A percentile compares a stretch with the other conserved stretches of the same genome.
phyloP scores from a whole-genome alignment of 345 rosid species.

The Cardamine occulta region DNA sequence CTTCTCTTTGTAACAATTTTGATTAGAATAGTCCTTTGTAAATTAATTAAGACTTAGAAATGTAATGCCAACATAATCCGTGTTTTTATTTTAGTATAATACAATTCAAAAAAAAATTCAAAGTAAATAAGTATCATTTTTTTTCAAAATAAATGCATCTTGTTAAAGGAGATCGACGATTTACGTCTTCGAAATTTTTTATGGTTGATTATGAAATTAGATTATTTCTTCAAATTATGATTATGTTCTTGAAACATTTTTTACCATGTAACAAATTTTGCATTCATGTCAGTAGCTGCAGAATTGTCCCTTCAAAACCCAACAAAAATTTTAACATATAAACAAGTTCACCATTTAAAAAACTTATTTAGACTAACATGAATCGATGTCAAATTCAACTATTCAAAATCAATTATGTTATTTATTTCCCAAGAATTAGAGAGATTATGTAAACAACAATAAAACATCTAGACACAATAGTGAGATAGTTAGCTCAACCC shows the following conservation, averaged over 20 bases:
- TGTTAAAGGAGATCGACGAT: not conserved
- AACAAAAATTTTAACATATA: no score
- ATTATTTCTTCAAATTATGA: no score
- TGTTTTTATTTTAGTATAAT: not conserved
- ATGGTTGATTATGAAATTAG: no score
- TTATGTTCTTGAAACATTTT: no score
- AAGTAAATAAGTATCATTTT: slow-evolving; percentile 5
- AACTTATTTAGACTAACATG: no score
- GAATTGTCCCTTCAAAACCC: no score
- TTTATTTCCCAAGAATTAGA: slow-evolving; percentile 50
- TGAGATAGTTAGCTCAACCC: slow-evolving; percentile 40
- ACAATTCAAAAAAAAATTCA: not conserved
- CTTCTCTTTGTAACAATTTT: slow-evolving; percentile 5
- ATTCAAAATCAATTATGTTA: slow-evolving; percentile 53
- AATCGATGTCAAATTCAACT: slow-evolving; percentile 41
- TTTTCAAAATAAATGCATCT: not conserved
- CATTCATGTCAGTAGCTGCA: no score
- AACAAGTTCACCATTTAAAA: no score
- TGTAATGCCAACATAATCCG: not conserved
- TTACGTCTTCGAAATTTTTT: no score
- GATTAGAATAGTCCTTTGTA: not conserved
- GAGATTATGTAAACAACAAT: slow-evolving; percentile 52
- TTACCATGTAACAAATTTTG: no score
- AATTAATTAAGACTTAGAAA: not conserved
- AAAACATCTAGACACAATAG: slow-evolving; percentile 50